Evolutionary conservation across 805 yeast species (phyloP).

Genomic region (Kazachstania africana): DNA sequence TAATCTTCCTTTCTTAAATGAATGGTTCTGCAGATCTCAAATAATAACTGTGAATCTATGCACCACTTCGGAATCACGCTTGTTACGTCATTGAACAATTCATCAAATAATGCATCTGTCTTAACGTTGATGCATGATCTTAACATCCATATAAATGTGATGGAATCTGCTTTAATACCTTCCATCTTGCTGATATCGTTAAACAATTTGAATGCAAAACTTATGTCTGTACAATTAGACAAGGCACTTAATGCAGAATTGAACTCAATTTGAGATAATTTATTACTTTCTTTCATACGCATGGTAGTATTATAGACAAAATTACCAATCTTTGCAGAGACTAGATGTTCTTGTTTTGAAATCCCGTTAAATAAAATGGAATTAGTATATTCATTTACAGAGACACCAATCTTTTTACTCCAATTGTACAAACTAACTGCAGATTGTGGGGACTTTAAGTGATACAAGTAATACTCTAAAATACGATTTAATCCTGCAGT

Average conservation of each 20-base stretch:
- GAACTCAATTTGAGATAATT: constrained; percentile 30
- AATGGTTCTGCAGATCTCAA: constrained; percentile 18
- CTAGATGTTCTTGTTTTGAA: constrained; percentile 22
- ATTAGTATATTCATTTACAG: constrained; percentile 36
- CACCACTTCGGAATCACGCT: constrained; percentile 9
- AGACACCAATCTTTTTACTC: constrained; percentile 52
- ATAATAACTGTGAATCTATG: constrained; percentile 16
- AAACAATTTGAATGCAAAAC: constrained; percentile 29
- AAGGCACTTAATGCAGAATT: constrained; percentile 38
- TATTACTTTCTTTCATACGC: constrained; percentile 20
- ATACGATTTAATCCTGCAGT: constrained; percentile 55
- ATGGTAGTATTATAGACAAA: constrained; percentile 25
- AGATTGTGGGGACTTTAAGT: constrained; percentile 31
- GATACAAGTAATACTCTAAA: constrained; percentile 35
- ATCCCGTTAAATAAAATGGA: constrained; percentile 38
- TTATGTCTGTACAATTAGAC: constrained; percentile 30
- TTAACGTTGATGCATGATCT: constrained; percentile 12
- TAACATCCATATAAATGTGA: constrained; percentile 16
- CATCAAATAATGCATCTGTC: constrained; percentile 10
- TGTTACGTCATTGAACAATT: constrained; percentile 11
- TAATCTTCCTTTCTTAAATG: no score
- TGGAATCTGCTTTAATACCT: constrained; percentile 12
- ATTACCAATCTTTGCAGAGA: constrained; percentile 27
- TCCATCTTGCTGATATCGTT: constrained; percentile 14
- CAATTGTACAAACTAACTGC: constrained; percentile 41